phyloP scores from a whole-genome alignment of 2,329 filamentous ascomycete genomes.

The Colletotrichum navitas region DNA sequence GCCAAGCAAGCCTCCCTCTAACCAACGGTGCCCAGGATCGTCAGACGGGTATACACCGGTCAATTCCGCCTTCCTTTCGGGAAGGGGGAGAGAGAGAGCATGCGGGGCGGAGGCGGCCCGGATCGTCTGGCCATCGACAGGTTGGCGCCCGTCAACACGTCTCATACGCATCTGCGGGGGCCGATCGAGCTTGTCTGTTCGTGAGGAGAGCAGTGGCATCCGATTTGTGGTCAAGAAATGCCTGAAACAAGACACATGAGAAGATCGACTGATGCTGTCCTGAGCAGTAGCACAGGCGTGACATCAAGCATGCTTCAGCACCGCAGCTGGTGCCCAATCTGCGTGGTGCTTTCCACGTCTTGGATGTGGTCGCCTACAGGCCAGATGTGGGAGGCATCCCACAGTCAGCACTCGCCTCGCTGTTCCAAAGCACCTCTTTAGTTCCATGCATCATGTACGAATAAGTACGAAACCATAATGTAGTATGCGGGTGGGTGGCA shows the following conservation, averaged over 20 bases:
- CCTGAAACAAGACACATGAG: constrained; percentile 13
- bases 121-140: constrained; percentile 11
- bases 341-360: neutral
- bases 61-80: constrained; percentile 1
- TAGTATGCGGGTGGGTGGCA: constrained; percentile 8
- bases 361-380: neutral
- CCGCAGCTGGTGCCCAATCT: constrained; percentile 21
- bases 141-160: neutral
- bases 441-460: constrained; percentile 20
- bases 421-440: neutral
- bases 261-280: constrained; percentile 28
- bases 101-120: constrained; percentile 25
- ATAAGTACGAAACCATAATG: constrained; percentile 12
- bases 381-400: constrained; percentile 29
- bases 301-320: constrained; percentile 24
- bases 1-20: neutral
- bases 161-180: constrained; percentile 6
- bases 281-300: constrained; percentile 9
- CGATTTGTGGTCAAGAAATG: constrained; percentile 22
- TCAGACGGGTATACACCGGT: neutral
- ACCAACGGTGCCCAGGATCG: no score
- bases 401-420: constrained; percentile 10
- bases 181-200: neutral
- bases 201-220: constrained; percentile 9
- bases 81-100: constrained; percentile 9